These are phyloP conservation scores for Fennellomyces sp. DNA, from an alignment of 371 early-diverging fungal genomes.

Conservation along the genomic window DNA sequence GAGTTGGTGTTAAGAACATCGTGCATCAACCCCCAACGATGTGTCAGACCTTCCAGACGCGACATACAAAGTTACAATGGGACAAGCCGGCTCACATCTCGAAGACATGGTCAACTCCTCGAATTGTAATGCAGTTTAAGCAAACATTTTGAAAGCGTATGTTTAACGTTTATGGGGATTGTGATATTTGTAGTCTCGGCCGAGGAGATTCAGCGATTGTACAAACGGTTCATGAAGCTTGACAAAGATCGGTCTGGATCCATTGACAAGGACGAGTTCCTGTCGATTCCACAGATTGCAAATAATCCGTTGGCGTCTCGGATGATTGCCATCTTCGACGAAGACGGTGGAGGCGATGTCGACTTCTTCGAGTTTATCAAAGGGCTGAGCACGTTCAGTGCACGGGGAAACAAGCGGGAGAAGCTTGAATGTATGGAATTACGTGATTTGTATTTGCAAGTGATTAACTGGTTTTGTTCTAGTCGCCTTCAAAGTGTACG, in stretches of 20 bases:
- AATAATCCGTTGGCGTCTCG: conserved; percentile 95
- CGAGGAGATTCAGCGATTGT: conserved; percentile 95
- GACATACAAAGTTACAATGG: conserved; percentile 20
- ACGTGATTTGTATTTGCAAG: no score
- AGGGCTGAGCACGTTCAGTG: conserved; percentile 90
- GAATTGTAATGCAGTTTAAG: conserved; percentile 30
- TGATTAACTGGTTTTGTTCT: conserved; percentile 6
- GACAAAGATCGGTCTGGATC: conserved; percentile 95
- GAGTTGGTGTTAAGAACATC: no score
- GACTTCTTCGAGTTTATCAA: conserved; percentile 97
- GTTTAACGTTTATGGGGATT: not conserved
- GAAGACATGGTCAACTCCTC: conserved; percentile 57
- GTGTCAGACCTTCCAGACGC: no score
- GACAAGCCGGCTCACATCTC: conserved; percentile 50
- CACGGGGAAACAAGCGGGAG: conserved; percentile 89
- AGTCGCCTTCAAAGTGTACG: conserved; percentile 99
- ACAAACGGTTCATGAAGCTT: conserved; percentile 95
- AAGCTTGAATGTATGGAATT: conserved; percentile 82
- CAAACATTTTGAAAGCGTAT: not conserved
- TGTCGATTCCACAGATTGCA: conserved; percentile 93
- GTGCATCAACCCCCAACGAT: no score
- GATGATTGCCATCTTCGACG: conserved; percentile 94
- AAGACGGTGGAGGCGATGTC: conserved; percentile 96
- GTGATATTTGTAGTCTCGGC: conserved; percentile 68
- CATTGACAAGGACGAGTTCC: conserved; percentile 95